These are phyloP conservation scores for Hypoxylon sp. DNA, from an alignment of 2,329 filamentous ascomycete genomes.

Conservation along the genomic window DNA sequence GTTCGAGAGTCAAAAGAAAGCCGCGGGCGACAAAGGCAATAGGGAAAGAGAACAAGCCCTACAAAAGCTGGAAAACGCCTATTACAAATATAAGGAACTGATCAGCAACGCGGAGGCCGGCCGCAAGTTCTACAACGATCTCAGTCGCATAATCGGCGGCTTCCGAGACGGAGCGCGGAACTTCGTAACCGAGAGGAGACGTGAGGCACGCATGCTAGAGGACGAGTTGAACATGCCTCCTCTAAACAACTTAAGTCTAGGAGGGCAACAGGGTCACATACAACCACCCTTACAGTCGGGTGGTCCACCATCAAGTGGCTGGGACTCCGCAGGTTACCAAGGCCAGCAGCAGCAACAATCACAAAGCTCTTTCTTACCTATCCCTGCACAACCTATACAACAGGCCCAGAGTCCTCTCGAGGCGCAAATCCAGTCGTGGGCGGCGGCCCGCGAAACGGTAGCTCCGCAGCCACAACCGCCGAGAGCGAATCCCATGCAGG, in stretches of 20 bases:
- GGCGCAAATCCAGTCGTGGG: slow-evolving; percentile 70
- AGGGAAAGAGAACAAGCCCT: slow-evolving; percentile 85
- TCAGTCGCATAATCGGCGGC: slow-evolving; percentile 84
- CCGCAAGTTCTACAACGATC: slow-evolving; percentile 96
- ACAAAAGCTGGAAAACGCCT: slow-evolving; percentile 89
- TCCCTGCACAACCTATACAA: slow-evolving; percentile 31
- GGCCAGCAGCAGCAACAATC: slow-evolving; percentile 35
- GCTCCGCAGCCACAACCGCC: slow-evolving; percentile 61
- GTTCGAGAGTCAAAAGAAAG: slow-evolving; percentile 79
- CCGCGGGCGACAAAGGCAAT: slow-evolving; percentile 71
- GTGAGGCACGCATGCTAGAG: slow-evolving; percentile 79
- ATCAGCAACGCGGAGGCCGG: slow-evolving; percentile 91
- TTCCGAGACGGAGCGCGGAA: slow-evolving; percentile 82
- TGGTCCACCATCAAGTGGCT: slow-evolving; percentile 12
- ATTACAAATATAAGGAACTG: slow-evolving; percentile 96
- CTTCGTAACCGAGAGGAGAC: slow-evolving; percentile 84
- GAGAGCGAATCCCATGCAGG: slow-evolving; percentile 57
- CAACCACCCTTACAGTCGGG: slow-evolving; percentile 23
- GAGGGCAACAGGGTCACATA: slow-evolving; percentile 24
- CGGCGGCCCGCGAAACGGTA: slow-evolving; percentile 59
- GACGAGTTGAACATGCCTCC: slow-evolving; percentile 53
- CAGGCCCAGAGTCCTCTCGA: slow-evolving; percentile 54
- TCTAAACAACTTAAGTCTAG: slow-evolving; percentile 47
- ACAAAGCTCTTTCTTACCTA: slow-evolving; percentile 32
- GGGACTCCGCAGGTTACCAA: slow-evolving; percentile 25